Base-by-base conservation (phyloP, 805 yeast species). In the Saccharomycopsis lassenensis region DNA sequence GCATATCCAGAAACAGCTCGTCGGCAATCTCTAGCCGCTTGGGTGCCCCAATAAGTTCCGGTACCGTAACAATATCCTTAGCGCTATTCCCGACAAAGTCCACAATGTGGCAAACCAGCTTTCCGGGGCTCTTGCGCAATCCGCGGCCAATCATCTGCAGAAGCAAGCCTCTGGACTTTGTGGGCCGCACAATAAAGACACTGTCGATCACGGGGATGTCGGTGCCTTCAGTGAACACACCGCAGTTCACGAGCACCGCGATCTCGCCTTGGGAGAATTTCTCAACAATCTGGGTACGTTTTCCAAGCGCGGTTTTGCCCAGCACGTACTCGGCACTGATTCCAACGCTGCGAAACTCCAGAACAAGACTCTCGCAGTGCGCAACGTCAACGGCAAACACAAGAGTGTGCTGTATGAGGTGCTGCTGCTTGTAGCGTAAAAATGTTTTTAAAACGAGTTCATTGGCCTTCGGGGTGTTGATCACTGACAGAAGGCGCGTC, bases 81-180 rank as follows among this genome's bases (percentile, higher is more conserved):
- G 59, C 61, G 10, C 61, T 61, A 1, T 77, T 65, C 7, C 76
- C 81, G n/a, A 76, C 82, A 55, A 85, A 72, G 52, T 86, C 95
- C 1, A 84, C 65, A 4, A 87, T 65, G 48, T 77, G 79, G 49
- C 96, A 85, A 41, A 63, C 59, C 2, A 63, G 54, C 50, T 87
- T 87, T 0, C 67, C 71, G 2, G 65, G 59, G 48, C 74, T 74
- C 10, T 71, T 46, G 24, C 97, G 58, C 27, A 87, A 57, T 0
- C 96, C 97, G 38, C 97, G 63, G 0, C 97, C 97, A 14, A 87
- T 67, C 95, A 87, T 87, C 52, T 87, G 97, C 12, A 75, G 65
- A 24, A 84, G 56, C 29, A 87, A 57, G 0, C 80, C 72, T 22
- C 74, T 58, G 1, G 95, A 86, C 40, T 66, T 67, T 0, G 95